A percentile compares a stretch with the other conserved stretches of the same genome.
phyloP scores from a whole-genome alignment of 176 grass and related monocot species.

The Oropetium thomaeum region DNA sequence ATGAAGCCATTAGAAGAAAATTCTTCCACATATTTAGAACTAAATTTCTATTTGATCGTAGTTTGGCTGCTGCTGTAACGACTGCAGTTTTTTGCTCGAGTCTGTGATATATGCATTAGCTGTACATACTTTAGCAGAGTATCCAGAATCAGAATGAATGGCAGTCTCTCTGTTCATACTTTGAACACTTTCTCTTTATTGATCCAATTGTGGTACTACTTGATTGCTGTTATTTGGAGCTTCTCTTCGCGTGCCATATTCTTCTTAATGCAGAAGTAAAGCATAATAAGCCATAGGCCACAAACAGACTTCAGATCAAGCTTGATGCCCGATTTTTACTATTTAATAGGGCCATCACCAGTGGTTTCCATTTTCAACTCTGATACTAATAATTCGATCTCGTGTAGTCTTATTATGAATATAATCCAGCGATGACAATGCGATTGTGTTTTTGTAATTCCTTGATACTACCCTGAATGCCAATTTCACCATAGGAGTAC shows the following conservation, averaged over 20 bases:
- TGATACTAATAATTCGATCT: background rate
- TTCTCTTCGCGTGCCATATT: background rate
- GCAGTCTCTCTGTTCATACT: background rate
- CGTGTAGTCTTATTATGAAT: background rate
- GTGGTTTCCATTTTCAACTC: slow-evolving; percentile 29
- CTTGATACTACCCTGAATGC: slow-evolving; percentile 5
- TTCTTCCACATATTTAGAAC: background rate
- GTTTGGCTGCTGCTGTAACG: background rate
- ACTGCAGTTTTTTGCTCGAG: slow-evolving; percentile 15
- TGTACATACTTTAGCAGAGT: slow-evolving; percentile 18
- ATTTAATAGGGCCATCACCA: slow-evolving; percentile 5
- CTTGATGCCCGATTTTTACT: background rate
- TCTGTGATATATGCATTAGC: slow-evolving; percentile 21
- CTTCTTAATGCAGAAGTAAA: slow-evolving; percentile 7
- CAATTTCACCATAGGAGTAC: background rate
- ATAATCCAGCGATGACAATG: background rate
- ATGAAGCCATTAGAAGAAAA: background rate
- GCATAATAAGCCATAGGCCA: background rate
- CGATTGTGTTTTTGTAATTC: background rate
- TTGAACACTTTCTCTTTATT: background rate
- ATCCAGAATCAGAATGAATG: slow-evolving; percentile 15
- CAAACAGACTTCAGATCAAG: background rate
- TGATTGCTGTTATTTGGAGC: background rate
- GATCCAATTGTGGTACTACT: background rate
- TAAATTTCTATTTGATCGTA: background rate